Evolutionary conservation across 352 stramenopile genomes (phyloP).

Genomic region (Aphanomyces euteiches): DNA sequence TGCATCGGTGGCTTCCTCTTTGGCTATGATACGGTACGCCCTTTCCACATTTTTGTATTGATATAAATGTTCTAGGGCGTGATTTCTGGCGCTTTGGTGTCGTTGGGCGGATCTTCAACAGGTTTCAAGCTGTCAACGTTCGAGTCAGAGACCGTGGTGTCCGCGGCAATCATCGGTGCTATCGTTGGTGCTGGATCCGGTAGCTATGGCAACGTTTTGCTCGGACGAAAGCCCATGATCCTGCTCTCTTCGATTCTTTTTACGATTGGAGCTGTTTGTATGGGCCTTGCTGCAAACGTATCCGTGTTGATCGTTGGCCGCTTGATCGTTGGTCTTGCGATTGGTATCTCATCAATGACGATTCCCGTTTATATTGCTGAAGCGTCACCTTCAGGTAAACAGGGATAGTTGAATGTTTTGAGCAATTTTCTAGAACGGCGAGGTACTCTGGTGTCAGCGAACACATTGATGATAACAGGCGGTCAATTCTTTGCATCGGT

Average conservation of each 20-base stretch:
- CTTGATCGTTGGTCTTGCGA: slow-evolving; percentile 25
- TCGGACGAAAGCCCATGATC: slow-evolving; percentile 27
- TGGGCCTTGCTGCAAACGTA: slow-evolving; percentile 12
- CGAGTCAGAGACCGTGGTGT: slow-evolving; percentile 24
- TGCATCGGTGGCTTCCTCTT: slow-evolving; percentile 31
- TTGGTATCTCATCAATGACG: slow-evolving; percentile 31
- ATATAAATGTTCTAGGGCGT: slow-evolving; percentile 17
- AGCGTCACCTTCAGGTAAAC: slow-evolving; percentile 17
- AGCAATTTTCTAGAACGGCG: not conserved
- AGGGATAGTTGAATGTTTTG: no score
- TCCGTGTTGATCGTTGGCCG: slow-evolving; percentile 6
- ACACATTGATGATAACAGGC: slow-evolving; percentile 27
- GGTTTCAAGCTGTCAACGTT: slow-evolving; percentile 9
- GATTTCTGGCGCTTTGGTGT: slow-evolving; percentile 27
- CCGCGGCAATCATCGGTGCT: slow-evolving; percentile 24
- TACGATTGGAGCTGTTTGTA: slow-evolving; percentile 10
- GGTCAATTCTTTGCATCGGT: slow-evolving; percentile 26
- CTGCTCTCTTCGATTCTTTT: slow-evolving; percentile 22
- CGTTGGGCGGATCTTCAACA: not conserved
- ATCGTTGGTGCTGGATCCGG: slow-evolving; percentile 21
- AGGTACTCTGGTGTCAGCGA: slow-evolving; percentile 22
- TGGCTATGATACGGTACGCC: slow-evolving; percentile 27
- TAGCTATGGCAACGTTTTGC: slow-evolving; percentile 8
- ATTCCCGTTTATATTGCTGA: slow-evolving; percentile 31
- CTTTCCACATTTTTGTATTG: not conserved